phyloP scores from a whole-genome alignment of 179 eudicot species.

The Beta lomatogona region DNA sequence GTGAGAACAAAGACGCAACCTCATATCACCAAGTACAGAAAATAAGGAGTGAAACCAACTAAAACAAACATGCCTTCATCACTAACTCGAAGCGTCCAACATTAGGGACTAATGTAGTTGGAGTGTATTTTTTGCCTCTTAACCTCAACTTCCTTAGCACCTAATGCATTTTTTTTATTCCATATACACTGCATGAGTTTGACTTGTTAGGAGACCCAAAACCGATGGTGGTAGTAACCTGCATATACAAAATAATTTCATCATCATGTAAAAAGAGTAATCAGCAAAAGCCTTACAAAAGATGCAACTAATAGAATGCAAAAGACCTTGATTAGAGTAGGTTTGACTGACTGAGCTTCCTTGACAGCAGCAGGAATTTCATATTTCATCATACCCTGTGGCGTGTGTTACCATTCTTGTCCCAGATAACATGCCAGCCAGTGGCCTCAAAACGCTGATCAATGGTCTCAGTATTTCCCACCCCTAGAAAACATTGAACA shows the following conservation, averaged over 20 bases:
- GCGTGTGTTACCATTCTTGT: constrained; percentile 59
- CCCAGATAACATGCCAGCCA: constrained; percentile 66
- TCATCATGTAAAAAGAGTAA: background rate
- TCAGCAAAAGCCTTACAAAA: constrained; percentile 4
- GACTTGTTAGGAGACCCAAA: constrained; percentile 99
- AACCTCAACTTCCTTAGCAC: constrained; percentile 96
- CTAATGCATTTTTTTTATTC: constrained; percentile 59
- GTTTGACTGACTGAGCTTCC: constrained; percentile 53
- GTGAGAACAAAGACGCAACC: background rate
- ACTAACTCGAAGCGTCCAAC: constrained; percentile 76
- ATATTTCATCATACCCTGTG: constrained; percentile 50
- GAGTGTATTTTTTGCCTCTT: constrained; percentile 88
- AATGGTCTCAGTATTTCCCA: constrained; percentile 70
- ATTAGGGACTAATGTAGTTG: constrained; percentile 84
- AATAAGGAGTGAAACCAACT: background rate
- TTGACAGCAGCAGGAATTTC: constrained; percentile 57
- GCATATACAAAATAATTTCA: constrained; percentile 10
- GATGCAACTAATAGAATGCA: background rate
- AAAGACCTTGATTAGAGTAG: constrained; percentile 62
- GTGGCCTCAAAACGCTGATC: constrained; percentile 53
- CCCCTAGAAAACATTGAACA: constrained; percentile 53
- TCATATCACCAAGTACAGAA: background rate
- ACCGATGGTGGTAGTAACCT: constrained; percentile 74
- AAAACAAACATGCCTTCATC: constrained; percentile 58
- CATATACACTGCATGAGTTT: constrained; percentile 99